Evolutionary conservation across 192 early-diverging fungal species (phyloP).

Genomic region (Backusella tuberculispora): DNA sequence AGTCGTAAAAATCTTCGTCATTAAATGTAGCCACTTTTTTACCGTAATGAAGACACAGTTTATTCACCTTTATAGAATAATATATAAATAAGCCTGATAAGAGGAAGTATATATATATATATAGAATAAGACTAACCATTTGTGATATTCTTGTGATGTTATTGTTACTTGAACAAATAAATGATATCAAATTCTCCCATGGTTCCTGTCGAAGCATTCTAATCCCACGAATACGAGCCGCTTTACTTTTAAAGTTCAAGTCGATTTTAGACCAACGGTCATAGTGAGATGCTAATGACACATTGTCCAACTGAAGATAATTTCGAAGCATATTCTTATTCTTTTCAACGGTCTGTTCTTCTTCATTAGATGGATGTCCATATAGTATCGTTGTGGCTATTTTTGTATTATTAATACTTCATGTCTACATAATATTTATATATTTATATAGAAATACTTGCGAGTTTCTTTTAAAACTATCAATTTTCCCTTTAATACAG

Average conservation of each 20-base stretch:
- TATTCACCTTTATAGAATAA: slow-evolving; percentile 31
- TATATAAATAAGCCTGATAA: slow-evolving; percentile 23
- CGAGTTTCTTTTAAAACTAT: slow-evolving; percentile 69
- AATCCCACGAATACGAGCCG: slow-evolving; percentile 61
- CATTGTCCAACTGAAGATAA: slow-evolving; percentile 84
- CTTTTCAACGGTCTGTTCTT: slow-evolving; percentile 29
- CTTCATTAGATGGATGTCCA: slow-evolving; percentile 25
- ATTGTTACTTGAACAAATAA: slow-evolving; percentile 95
- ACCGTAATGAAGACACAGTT: slow-evolving; percentile 53
- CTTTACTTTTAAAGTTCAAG: slow-evolving; percentile 67
- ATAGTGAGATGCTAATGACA: slow-evolving; percentile 62
- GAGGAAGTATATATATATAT: neutral
- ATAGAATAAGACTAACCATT: slow-evolving; percentile 66
- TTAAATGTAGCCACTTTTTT: slow-evolving; percentile 43
- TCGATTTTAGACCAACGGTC: slow-evolving; percentile 62
- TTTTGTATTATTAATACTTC: neutral
- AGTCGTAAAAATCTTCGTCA: slow-evolving; percentile 60
- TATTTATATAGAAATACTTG: slow-evolving; percentile 20
- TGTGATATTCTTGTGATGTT: slow-evolving; percentile 89
- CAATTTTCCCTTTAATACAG: slow-evolving; percentile 57
- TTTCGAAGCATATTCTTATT: slow-evolving; percentile 57
- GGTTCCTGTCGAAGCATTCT: slow-evolving; percentile 84
- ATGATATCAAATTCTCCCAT: slow-evolving; percentile 84
- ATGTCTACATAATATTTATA: neutral
- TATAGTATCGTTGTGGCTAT: slow-evolving; percentile 34